Evolutionary conservation across 371 early-diverging fungal species (phyloP), one percentile per base, ranked within the genome.

Genomic region (Smittium mucronatum): DNA sequence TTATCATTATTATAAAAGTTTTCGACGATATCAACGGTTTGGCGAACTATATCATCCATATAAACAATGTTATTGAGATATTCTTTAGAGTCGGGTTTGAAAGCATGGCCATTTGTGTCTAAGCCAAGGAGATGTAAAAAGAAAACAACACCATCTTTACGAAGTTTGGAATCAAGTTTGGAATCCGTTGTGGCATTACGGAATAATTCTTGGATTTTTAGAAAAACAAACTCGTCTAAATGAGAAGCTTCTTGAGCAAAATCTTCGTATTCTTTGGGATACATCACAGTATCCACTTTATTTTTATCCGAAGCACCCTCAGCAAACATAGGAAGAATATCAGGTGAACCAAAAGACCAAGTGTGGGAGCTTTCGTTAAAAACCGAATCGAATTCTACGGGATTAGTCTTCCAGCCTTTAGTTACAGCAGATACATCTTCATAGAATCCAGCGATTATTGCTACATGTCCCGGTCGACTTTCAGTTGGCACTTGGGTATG

Each of bases 401-500:
- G 95, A 78, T 95, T 97, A 88, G 88, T 88, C 71, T 92, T 91
- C 97, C 97, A 97, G 29, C 96, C 95, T 78, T 93, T 94, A 21
- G 94, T 95, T 1, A 97, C 95, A 15, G 97, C 95, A 77, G 93
- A 92, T 36, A 94, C 94, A 80, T 97, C 97, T 75, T 97, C 97
- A 78, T 95, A 95, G 75, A 97, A 93, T 0, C 97, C 97, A 34
- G 94, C 95, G 78, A 97, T 93, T 36, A 95, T 84, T 30, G 97
- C 95, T 1, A 97, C 95, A 74, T 97, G 97, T 0, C 97, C 96
- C 34, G 97, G 97, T n/a, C 97, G 84, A 36, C 93, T 92, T 81
- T 97, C 97, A 28, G 97, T 97, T 21, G 97, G 97, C n/a, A 95
- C 95, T 35, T 93, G 88, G 1, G 95, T 95, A 75, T 95, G 94